These are phyloP conservation scores for Trichoderma reesei DNA, from an alignment of 495 filamentous ascomycete genomes.

Conservation along the genomic window DNA sequence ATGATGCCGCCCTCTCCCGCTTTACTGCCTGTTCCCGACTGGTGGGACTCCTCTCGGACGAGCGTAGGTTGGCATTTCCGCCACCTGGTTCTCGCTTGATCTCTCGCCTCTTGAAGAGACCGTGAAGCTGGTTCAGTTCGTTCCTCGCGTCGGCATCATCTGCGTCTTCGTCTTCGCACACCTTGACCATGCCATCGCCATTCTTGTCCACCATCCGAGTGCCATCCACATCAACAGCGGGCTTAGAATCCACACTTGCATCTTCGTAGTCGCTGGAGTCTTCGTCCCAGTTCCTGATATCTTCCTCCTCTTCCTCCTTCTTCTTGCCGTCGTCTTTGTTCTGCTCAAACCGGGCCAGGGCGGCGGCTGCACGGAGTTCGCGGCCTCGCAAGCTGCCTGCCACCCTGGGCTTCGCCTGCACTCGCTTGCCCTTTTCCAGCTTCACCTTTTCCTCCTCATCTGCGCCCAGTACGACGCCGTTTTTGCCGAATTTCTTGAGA, in stretches of 20 bases:
- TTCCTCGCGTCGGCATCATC: conserved; percentile 48
- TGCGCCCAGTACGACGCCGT: conserved; percentile 55
- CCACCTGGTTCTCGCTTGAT: neutral
- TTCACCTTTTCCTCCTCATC: conserved; percentile 51
- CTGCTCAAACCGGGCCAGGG: conserved; percentile 60
- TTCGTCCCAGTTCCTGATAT: conserved; percentile 16
- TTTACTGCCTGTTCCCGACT: neutral
- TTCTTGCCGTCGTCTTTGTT: conserved; percentile 33
- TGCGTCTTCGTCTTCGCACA: conserved; percentile 61
- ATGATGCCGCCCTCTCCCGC: neutral
- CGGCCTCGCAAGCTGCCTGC: conserved; percentile 59
- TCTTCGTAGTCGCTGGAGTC: conserved; percentile 30
- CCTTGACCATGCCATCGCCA: conserved; percentile 53
- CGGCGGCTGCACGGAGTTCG: conserved; percentile 67
- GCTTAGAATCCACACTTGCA: conserved; percentile 25
- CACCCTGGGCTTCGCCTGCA: conserved; percentile 56
- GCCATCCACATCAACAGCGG: conserved; percentile 48
- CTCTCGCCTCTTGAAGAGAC: conserved; percentile 10
- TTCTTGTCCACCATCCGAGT: conserved; percentile 48
- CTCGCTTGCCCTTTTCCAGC: conserved; percentile 53
- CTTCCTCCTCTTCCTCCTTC: conserved; percentile 23
- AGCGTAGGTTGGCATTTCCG: neutral
- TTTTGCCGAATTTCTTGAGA: conserved; percentile 62
- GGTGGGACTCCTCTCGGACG: neutral
- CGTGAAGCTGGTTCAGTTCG: conserved; percentile 50